Evolutionary conservation across 352 stramenopile genomes (phyloP), one percentile per base, ranked within the genome.

Genomic region (Blastocystis sp.): DNA sequence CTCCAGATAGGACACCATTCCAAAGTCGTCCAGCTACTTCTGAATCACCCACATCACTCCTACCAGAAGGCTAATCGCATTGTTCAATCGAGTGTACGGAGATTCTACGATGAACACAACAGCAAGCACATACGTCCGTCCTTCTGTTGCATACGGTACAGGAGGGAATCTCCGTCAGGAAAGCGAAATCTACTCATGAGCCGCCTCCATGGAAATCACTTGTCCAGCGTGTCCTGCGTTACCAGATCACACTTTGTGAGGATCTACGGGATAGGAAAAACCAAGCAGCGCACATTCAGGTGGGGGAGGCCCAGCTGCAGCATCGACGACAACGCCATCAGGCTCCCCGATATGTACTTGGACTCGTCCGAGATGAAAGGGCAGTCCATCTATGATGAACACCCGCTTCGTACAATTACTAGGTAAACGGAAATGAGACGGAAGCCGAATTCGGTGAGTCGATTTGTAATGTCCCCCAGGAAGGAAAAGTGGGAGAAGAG

Each of bases 271-370:
- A 14, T 1, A 62, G n/a, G 11, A 76, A 4, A 43, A 23, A 52
- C 5, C 19, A 7, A 65, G 52, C 1, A 4, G 17, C 38, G 7
- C 71, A 92, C 93, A 89, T 97, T 97, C 45, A 97, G 94, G 88
- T 96, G 93, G 14, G 97, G 96, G 43, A 99, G 92, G 89, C 98
- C 96, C n/a, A 99, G 92, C 79, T 97, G 94, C 19, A 99, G 92
- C 96, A 99, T 99, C 21, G 96, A 94, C 76, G 95, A 97, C 3
- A 98, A 93, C 62, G 94, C 97, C 76, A 98, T 93, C 59, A 99
- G 93, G 43, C 97, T 93, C 17, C 95, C 96, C 14, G 96, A 98
- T 77, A 99, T 96, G 91, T 99, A 99, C 91, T 98, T 98, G 62
- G 93, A 94, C 69, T 96, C 94, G 90, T 99, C 95, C 43, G 94